Evolutionary conservation across 2,329 filamentous ascomycete species (phyloP), one percentile per base, ranked within the genome.

Genomic region (Talaromyces islandicus): DNA sequence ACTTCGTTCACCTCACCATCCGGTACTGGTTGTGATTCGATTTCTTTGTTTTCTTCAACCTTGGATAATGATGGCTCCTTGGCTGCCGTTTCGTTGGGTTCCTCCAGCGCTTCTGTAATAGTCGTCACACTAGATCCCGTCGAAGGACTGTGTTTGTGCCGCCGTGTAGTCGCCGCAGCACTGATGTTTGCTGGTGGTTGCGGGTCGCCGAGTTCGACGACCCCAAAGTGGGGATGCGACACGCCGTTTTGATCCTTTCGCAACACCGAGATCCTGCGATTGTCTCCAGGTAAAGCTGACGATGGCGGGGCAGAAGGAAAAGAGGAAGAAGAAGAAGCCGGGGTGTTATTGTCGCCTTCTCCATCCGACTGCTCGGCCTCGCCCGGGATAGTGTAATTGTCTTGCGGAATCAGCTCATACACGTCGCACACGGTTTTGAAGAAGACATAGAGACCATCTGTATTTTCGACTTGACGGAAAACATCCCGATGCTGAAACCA

Each of bases 401-500:
- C 94, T 56, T 91, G 87, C 1, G 92, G 92, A 30, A 99, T 86
- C 62, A 97, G 81, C 66, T 89, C 88, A 75, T 96, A 97, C 67
- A 88, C 83, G 73, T 99, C 94, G 75, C 93, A 97, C 24, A 97
- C 92, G 0, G 89, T 94, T 81, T 97, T 97, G 82, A 97, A 99
- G 70, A 99, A 88, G 60, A 96, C 85, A 73, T 99, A 99, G 11
- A 99, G 79, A 0, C 94, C 94, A n/a, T 91, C 91, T 72, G 92
- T 86, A 10, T 85, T 85, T 77, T 99, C 94, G 1, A 97, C 88
- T 46, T 90, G 87, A 92, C 93, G 97, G 74, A 97, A 99, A 57
- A 97, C 91, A 59, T 89, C 89, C 52, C 92, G 86, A 74, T 99
- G 94, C 77, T 97, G 92, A 74, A 97, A 99, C 94, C 94, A 99